Conservation (phyloP, 768 basidiomycete genomes). For the Collybiopsis luxurians region DNA sequence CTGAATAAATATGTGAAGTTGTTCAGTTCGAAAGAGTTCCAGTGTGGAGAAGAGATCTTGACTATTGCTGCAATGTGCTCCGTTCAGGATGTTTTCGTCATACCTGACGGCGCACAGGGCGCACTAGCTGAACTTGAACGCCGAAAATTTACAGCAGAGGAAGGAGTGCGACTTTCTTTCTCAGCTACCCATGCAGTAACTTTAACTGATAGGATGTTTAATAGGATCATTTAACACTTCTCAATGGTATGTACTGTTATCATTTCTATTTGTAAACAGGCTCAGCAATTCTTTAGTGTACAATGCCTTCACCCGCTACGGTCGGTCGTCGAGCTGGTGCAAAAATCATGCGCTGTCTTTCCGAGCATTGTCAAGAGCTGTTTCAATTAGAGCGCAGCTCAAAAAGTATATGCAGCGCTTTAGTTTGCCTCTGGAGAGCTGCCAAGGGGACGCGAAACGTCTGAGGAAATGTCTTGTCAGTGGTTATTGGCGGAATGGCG, state of each 20-base stretch:
- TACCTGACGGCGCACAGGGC: conserved; percentile 81
- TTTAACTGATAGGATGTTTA: conserved; percentile 6
- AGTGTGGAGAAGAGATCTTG: conserved; percentile 93
- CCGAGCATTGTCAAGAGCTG: conserved; percentile 88
- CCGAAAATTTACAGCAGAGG: conserved; percentile 96
- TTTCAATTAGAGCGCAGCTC: conserved; percentile 93
- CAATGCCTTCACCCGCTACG: conserved; percentile 86
- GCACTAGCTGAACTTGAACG: conserved; percentile 90
- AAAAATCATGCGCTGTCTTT: conserved; percentile 91
- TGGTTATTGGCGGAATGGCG: conserved; percentile 94
- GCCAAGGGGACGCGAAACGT: conserved; percentile 82
- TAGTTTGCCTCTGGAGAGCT: conserved; percentile 76
- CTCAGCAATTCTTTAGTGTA: conserved; percentile 53
- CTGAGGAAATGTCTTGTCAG: conserved; percentile 87
- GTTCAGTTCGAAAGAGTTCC: conserved; percentile 79
- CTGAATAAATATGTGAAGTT: conserved; percentile 46
- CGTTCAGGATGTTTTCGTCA: conserved; percentile 83
- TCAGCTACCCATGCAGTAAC: too few species aligned
- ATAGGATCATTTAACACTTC: conserved; percentile 90
- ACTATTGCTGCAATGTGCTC: conserved; percentile 96
- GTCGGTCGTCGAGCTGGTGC: conserved; percentile 89
- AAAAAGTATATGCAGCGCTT: conserved; percentile 95
- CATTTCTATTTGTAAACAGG: not conserved
- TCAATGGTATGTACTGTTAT: conserved; percentile 65
- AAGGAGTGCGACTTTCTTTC: conserved; percentile 68